Percentiles rank a stretch among this genome's conserved stretches.
phyloP scores from a whole-genome alignment of 75 land plant genomes.

The Cupressus sempervirens region DNA sequence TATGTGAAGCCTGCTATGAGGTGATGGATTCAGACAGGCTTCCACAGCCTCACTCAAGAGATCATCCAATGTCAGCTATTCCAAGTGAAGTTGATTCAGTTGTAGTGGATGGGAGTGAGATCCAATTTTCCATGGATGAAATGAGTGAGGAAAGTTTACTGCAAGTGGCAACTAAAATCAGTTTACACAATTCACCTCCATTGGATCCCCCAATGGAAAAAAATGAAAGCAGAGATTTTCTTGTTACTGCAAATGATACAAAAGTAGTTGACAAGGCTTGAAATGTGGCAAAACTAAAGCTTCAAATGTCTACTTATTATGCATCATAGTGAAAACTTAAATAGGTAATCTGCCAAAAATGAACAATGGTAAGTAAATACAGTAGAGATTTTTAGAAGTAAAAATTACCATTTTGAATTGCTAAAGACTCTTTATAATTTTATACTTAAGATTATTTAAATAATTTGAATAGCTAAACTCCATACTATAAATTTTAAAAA shows the following conservation, averaged over 20 bases:
- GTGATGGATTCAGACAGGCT: conserved; percentile 85
- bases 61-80: conserved; percentile 94
- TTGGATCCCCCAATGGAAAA: conserved; percentile 49
- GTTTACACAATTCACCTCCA: conserved; percentile 44
- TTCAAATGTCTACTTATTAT: too few species aligned
- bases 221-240: conserved; percentile 52
- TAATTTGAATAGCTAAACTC: too few species aligned
- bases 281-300: too few species aligned
- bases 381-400: too few species aligned
- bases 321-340: too few species aligned
- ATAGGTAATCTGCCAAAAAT: too few species aligned
- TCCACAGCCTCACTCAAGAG: conserved; percentile 93
- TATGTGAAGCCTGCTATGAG: conserved; percentile 98
- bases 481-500: too few species aligned
- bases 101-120: conserved; percentile 68
- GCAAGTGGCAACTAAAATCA: conserved; percentile 43
- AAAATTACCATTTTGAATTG: too few species aligned
- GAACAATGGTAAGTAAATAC: too few species aligned
- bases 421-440: too few species aligned
- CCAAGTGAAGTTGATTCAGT: conserved; percentile 81
- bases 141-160: conserved; percentile 62
- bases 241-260: conserved; percentile 40
- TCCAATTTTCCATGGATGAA: conserved; percentile 84
- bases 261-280: too few species aligned
- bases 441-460: too few species aligned